Base-by-base conservation (phyloP, 495 filamentous ascomycete species). In the Penicillium taxi region DNA sequence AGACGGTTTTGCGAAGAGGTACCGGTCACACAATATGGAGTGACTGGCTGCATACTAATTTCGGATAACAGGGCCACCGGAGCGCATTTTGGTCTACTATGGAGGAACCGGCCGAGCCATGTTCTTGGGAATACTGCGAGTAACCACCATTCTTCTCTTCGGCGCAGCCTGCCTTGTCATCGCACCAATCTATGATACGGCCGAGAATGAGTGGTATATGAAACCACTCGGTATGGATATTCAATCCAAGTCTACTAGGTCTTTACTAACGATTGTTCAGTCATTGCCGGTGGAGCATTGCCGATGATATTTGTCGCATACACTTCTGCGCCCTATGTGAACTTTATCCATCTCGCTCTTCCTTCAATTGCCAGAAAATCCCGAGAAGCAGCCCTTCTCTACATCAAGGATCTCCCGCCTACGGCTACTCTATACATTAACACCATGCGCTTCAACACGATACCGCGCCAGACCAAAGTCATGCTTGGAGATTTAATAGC, bases 101-200 rank as follows among this genome's bases (percentile, higher is more conserved):
- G 79, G 77, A 26, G 83, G 84, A 43, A 80, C 75, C 6, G 68
- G 66, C 12, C 69, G 73, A 42, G 78, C 70, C 11, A 73, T 79
- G 15, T 81, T 86, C 49, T 51, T 88, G 23, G 80, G 76, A 15
- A 70, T 67, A 40, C 41, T 87, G 37, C 84, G 86, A 50, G 46
- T 87, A 21, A 78, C 77, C 0, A 81, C 82, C 9, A 67, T 94
- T 31, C 75, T 87, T 47, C 54, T 84, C 38, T 81, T 82, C 45
- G 66, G 69, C 17, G 75, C 77, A 37, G 81, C 80, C 42, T 63
- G 63, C 46, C 36, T 81, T 20, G 47, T 84, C 22, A 63, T 80
- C 18, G 74, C 73, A 0, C 84, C 84, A 2, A 56, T 63, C 5
- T 81, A 77, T 48, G 66, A 64, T 12, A 56, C 69, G 2, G 63